Conservation (phyloP, 345 rosid genomes). For the Fremontodendron californicum region DNA sequence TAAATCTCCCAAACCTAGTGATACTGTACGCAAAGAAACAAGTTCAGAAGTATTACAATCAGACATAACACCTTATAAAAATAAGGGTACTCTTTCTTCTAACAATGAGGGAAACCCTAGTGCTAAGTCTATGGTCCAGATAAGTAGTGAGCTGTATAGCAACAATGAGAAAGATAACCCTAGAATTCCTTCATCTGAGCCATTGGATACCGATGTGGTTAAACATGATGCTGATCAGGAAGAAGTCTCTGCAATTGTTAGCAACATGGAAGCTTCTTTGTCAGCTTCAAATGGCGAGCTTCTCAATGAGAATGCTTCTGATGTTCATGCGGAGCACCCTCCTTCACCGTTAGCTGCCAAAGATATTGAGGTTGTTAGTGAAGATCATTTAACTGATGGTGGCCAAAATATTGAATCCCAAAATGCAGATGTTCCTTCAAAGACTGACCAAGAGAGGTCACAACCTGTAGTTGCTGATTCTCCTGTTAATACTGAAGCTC, state of each 20-base stretch:
- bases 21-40: constrained; percentile 32
- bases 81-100: constrained; percentile 25
- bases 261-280: constrained; percentile 24
- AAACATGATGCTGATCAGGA: constrained; percentile 34
- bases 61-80: constrained; percentile 35
- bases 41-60: constrained; percentile 29
- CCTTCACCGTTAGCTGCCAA: constrained; percentile 40
- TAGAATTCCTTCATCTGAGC: constrained; percentile 28
- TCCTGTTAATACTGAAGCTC: constrained; percentile 33
- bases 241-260: constrained; percentile 34
- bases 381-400: constrained; percentile 36
- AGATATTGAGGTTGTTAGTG: constrained; percentile 42
- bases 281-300: constrained; percentile 40
- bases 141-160: constrained; percentile 26
- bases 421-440: constrained; percentile 38
- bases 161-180: constrained; percentile 33
- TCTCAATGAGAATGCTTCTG: constrained; percentile 42
- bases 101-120: constrained; percentile 41
- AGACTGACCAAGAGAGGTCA: constrained; percentile 43
- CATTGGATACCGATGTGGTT: constrained; percentile 27
- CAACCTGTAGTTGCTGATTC: constrained; percentile 34
- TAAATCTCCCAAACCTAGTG: constrained; percentile 36
- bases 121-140: constrained; percentile 23
- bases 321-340: constrained; percentile 34
- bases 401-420: constrained; percentile 21